Percentiles rank a stretch among this genome's conserved stretches.
phyloP scores from a whole-genome alignment of 345 rosid species.

The Citrus sinensis region DNA sequence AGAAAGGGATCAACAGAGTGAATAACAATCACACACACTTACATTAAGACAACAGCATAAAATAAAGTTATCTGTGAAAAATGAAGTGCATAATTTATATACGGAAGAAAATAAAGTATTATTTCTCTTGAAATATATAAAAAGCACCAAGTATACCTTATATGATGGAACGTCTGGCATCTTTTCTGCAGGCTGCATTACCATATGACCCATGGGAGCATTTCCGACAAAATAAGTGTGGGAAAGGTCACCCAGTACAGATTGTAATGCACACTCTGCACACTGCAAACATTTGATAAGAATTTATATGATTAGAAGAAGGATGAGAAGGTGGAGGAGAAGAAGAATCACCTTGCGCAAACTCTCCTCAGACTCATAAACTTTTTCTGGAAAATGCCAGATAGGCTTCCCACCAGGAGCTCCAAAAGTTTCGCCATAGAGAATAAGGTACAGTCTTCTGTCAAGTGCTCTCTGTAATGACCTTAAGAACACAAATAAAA shows the following conservation, averaged over 20 bases:
- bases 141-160: slow-evolving; percentile 43
- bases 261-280: slow-evolving; percentile 81
- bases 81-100: background rate
- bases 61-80: background rate
- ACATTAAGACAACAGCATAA: background rate
- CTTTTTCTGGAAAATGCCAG: slow-evolving; percentile 97
- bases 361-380: slow-evolving; percentile 82
- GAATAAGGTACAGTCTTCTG: slow-evolving; percentile 77
- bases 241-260: slow-evolving; percentile 74
- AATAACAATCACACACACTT: background rate
- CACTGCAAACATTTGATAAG: slow-evolving; percentile 48
- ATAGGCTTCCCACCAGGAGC: slow-evolving; percentile 56
- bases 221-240: slow-evolving; percentile 94
- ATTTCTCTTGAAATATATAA: too few species aligned
- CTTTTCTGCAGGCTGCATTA: slow-evolving; percentile 38
- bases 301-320: background rate
- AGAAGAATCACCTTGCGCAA: slow-evolving; percentile 54
- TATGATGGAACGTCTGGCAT: slow-evolving; percentile 38
- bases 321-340: background rate
- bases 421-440: slow-evolving; percentile 56
- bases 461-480: slow-evolving; percentile 88
- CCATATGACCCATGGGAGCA: slow-evolving; percentile 95
- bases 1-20: background rate
- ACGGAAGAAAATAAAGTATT: background rate
- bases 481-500: slow-evolving; percentile 14